Evolutionary conservation across 306 rosid species (phyloP), one percentile per base, ranked within the genome.

Genomic region (Fragaria ananassa): DNA sequence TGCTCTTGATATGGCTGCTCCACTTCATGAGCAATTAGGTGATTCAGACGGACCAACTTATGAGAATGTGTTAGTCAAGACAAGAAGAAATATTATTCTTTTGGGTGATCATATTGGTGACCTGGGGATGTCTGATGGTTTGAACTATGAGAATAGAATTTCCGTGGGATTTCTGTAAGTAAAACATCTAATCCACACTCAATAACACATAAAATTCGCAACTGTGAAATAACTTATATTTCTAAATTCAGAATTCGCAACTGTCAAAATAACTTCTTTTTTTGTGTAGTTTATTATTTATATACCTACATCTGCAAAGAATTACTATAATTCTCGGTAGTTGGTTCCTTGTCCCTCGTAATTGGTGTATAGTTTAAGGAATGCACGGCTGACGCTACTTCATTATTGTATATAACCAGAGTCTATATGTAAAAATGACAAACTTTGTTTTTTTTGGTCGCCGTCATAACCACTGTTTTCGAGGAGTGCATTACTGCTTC

Each of bases 31-130:
- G 17, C 87, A 57, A 76, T 84, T 92, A 82, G 96, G 97, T 62
- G 89, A 87, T 77, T 65, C 11, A 21, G 87, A 87, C 72, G 89
- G 41, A 54, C 84, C 84, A 66, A 72, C 71, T 77, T 67, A 84
- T 76, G 93, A 80, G 78, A 87, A 64, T 89, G 85, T 85, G 39
- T 92, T 79, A 0, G 77, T 92, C 70, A 94, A 89, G 86, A 84
- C 75, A 57, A 88, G 97, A 80, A 90, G 93, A 68, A 95, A 94
- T 78, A 96, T 94, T 81, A 83, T 94, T 70, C 98, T 94, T 80
- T 90, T 95, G 46, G 98, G 98, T 58, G 97, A 95, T 70, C 98
- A 92, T 88, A 35, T 80, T 37, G 98, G 98, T 47, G 97, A 95
- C 89, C 80, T 95, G 85, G 83, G 93, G 80, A 95, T 95, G 97